These are phyloP conservation scores for Flaveria floridana DNA, from an alignment of 140 eudicot genomes.

Conservation along the genomic window DNA sequence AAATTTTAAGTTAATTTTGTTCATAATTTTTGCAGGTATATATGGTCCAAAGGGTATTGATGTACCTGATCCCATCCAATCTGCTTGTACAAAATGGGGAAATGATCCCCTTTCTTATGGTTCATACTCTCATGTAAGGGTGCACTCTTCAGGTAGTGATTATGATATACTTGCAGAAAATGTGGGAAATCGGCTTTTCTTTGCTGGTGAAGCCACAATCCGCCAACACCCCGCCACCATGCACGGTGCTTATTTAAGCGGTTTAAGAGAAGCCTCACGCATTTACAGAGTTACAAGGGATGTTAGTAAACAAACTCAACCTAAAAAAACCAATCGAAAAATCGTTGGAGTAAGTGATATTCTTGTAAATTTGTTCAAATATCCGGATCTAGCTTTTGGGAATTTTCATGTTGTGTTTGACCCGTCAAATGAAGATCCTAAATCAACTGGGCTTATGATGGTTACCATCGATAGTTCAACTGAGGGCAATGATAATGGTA, in stretches of 20 bases:
- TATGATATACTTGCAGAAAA: constrained; percentile 88
- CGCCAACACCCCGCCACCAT: constrained; percentile 93
- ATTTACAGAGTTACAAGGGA: constrained; percentile 47
- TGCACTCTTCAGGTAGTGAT: constrained; percentile 77
- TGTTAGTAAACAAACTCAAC: constrained; percentile 40
- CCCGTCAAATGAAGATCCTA: constrained; percentile 50
- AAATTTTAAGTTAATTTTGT: constrained; percentile 10
- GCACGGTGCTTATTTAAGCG: constrained; percentile 95
- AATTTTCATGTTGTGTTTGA: constrained; percentile 57
- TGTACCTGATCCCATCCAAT: constrained; percentile 83
- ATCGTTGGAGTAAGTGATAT: constrained; percentile 46
- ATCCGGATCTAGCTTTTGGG: constrained; percentile 70
- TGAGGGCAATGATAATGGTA: constrained; percentile 32
- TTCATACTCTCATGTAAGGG: constrained; percentile 85
- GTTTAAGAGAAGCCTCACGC: constrained; percentile 83
- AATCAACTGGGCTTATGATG: constrained; percentile 64
- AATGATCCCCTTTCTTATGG: constrained; percentile 77
- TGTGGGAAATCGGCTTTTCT: constrained; percentile 62
- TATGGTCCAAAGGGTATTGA: constrained; percentile 75
- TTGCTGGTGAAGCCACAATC: constrained; percentile 93
- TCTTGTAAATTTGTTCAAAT: constrained; percentile 57
- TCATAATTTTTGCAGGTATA: constrained; percentile 53
- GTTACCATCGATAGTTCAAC: constrained; percentile 44
- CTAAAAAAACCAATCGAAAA: constrained; percentile 45
- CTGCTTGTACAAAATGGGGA: constrained; percentile 94